Base-by-base conservation (phyloP, 805 yeast species). In the Cyberlindnera galapagoensis region DNA sequence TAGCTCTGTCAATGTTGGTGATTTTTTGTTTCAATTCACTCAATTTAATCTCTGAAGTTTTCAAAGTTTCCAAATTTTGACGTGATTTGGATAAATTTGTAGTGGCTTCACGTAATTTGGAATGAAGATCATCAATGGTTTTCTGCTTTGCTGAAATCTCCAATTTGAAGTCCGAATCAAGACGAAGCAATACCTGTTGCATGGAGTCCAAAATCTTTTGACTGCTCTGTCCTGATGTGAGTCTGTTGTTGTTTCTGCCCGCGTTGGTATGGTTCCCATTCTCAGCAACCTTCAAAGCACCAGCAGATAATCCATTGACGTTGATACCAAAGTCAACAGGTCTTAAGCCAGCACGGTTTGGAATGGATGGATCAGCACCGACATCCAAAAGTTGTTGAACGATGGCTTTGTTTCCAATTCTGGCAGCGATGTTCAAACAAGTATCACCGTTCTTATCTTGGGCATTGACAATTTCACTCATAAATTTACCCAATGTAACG, bases 391-490 rank as follows among this genome's bases (percentile, higher is more conserved):
- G 65, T 40, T 81, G 84, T 41, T 82, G 85, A 8, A 82, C 88
- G 35, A 92, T 71, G 27, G 81, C 76, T 28, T 76, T 74, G 53
- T 84, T 82, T 7, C 94, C 94, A 17, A 92, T 74, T 46, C 94
- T 72, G 0, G 97, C 92, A 1, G 94, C 94, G 35, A 92, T 83
- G 52, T 88, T 94, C 39, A 92, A 65, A 29, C 96, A 88, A 0
- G 98, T 92, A 54, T 92, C 96, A 17, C 98, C 98, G 49, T 88
- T 88, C 34, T 76, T 65, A 59, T 92, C 98, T 42, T 80, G 84
- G n/a, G 82, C 81, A 53, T 92, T 90, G 33, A 90, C 79, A 46
- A 92, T 72, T 29, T 76, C 74, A 12, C 71, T 63, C 63, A 80
- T 77, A 43, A 80, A 74, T 49, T 69, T 63, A 9, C 72, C 69